phyloP scores from a whole-genome alignment of 768 basidiomycete species.

The Suillus cothurnatus region DNA sequence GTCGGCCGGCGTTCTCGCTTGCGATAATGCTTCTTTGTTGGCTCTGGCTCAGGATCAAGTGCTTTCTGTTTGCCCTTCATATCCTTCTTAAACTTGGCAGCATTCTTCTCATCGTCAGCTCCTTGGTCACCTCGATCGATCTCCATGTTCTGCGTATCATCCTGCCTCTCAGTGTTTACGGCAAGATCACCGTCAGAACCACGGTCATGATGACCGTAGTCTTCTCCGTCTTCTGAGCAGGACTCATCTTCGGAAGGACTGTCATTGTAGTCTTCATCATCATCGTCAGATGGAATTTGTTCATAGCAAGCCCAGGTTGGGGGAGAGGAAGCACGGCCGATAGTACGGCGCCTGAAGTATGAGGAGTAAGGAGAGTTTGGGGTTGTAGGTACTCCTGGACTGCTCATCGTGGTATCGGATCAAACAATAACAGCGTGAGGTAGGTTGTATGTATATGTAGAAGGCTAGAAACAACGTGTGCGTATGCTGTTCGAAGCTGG shows the following conservation, averaged over 20 bases:
- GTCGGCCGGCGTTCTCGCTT: conserved; percentile 58
- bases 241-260: conserved; percentile 56
- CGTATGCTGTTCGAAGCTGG: conserved; percentile 6
- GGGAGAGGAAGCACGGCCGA: conserved; percentile 80
- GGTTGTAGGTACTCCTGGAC: conserved; percentile 22
- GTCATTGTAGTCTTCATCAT: conserved; percentile 59
- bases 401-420: conserved; percentile 20
- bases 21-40: conserved; percentile 47
- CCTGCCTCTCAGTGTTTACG: conserved; percentile 32
- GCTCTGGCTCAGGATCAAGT: conserved; percentile 63
- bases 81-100: conserved; percentile 50
- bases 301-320: conserved; percentile 92
- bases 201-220: conserved; percentile 44
- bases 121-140: conserved; percentile 43
- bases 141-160: conserved; percentile 61
- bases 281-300: conserved; percentile 76
- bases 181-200: conserved; percentile 34
- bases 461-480: conserved; percentile 2
- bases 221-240: conserved; percentile 77
- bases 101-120: conserved; percentile 37
- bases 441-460: conserved; percentile 6
- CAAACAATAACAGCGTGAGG: background rate
- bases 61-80: conserved; percentile 83
- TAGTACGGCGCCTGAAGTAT: conserved; percentile 63
- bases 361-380: conserved; percentile 29